Percentiles rank a stretch among this genome's conserved stretches.
These are phyloP conservation scores for Ceratocystis papillata DNA, from an alignment of 2,329 filamentous ascomycete genomes.

Conservation along the genomic window DNA sequence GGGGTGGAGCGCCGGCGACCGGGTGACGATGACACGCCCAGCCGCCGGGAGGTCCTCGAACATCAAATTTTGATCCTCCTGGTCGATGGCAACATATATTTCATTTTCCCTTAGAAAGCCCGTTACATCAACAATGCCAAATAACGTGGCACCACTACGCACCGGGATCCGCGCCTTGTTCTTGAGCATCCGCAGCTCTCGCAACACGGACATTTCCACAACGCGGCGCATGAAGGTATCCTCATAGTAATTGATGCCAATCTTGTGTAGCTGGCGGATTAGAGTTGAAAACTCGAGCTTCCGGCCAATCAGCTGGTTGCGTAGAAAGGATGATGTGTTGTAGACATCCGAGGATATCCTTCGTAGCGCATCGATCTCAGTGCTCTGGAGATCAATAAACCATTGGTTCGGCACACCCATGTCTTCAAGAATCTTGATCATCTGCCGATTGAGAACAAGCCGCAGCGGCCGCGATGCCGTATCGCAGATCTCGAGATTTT, in stretches of 20 bases:
- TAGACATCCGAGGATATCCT: constrained; percentile 45
- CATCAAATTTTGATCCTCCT: not conserved
- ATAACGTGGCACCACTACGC: constrained; percentile 59
- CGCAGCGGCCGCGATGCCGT: constrained; percentile 55
- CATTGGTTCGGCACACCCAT: constrained; percentile 48
- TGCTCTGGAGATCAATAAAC: constrained; percentile 54
- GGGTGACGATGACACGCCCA: constrained; percentile 52
- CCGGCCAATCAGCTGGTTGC: constrained; percentile 49
- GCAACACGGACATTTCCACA: constrained; percentile 59
- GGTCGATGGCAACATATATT: constrained; percentile 53
- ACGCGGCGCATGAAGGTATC: constrained; percentile 61
- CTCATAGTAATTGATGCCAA: constrained; percentile 53
- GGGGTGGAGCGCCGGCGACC: constrained; percentile 71
- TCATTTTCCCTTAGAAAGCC: constrained; percentile 54
- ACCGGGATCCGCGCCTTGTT: constrained; percentile 68
- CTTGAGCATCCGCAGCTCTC: constrained; percentile 62
- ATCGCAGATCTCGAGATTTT: constrained; percentile 61
- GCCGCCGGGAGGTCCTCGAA: constrained; percentile 11
- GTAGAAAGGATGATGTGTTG: constrained; percentile 58
- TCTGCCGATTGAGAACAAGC: constrained; percentile 63
- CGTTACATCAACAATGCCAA: constrained; percentile 77
- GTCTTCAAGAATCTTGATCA: constrained; percentile 81
- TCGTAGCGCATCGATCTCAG: constrained; percentile 50
- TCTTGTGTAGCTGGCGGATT: constrained; percentile 46
- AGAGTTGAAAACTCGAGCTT: constrained; percentile 51